Evolutionary conservation across 1,284 basidiomycete species (phyloP), one percentile per base, ranked within the genome.

Genomic region (Heliocybe sulcata): DNA sequence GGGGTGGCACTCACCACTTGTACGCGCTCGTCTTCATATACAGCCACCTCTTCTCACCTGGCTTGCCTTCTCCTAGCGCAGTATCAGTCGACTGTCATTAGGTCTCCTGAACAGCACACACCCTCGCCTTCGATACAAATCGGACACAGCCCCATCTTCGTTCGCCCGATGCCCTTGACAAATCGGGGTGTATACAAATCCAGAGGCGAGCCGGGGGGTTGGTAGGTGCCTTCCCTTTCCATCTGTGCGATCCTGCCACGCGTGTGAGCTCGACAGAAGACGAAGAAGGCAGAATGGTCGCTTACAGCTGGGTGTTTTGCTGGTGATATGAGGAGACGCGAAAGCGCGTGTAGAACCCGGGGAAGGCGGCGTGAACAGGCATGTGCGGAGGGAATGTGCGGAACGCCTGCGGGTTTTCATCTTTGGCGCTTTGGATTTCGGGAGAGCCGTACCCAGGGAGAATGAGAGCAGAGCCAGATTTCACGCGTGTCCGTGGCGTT

Each of bases 171-270:
- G 10, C 90, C 90, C 61, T 80, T 83, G 48, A 89, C 85, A 60
- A 87, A 88, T 8, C 90, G 77, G 4, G 90, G 88, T 0, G 85
- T 89, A 63, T 92, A 92, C 16, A 92, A 69, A 64, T 92, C 89
- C 50, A 81, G 69, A 0, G 72, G 64, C 52, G 69, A 67, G 16
- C 80, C 76, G 0, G 85, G 83, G 22, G 73, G 67, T 56, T 89
- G 87, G 59, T 79, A 81, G 1, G 61, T 71, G 1, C 82, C 83
- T 33, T 79, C 19, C 27, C 82, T 83, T 33, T 79, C 19, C 27
- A 35, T 35, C 35, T 49, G 50, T 25, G 47, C 27, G 47, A 31
- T 31, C 6, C 29, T 31, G 29, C 12, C 4, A 12, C 4, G 31
- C 19, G 22, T 19, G 22, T 8, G 20, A 35, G 23, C 22, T 26